These are phyloP conservation scores for Plantago coronopus DNA, from an alignment of 305 asterid genomes.

Conservation along the genomic window DNA sequence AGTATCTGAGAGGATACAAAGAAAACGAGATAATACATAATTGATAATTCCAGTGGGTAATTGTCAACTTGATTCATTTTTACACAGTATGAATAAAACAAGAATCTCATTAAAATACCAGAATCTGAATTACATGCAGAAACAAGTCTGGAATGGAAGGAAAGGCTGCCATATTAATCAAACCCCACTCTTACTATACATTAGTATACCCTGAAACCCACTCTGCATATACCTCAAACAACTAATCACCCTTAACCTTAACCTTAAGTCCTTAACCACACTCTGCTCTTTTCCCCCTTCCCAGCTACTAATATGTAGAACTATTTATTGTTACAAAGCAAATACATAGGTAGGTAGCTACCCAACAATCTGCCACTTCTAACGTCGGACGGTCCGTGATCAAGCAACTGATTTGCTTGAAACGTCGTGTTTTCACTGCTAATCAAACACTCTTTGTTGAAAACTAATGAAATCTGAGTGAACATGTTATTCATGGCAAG, in stretches of 20 bases:
- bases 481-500: constrained; percentile 60
- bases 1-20: no score
- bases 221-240: no score
- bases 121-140: neutral
- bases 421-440: neutral
- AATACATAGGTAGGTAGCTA: neutral
- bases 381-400: neutral
- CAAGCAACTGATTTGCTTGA: no score
- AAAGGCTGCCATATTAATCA: constrained; percentile 9
- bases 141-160: neutral
- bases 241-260: neutral
- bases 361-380: constrained; percentile 9
- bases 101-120: neutral
- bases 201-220: constrained; percentile 20
- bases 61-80: no score
- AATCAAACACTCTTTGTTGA: neutral
- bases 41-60: no score
- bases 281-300: neutral
- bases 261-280: no score
- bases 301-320: constrained; percentile 9
- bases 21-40: no score
- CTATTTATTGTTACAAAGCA: neutral
- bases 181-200: constrained; percentile 25
- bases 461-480: constrained; percentile 17
- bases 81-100: no score